phyloP scores from a whole-genome alignment of 768 basidiomycete species.

The Psilocybe sp. region DNA sequence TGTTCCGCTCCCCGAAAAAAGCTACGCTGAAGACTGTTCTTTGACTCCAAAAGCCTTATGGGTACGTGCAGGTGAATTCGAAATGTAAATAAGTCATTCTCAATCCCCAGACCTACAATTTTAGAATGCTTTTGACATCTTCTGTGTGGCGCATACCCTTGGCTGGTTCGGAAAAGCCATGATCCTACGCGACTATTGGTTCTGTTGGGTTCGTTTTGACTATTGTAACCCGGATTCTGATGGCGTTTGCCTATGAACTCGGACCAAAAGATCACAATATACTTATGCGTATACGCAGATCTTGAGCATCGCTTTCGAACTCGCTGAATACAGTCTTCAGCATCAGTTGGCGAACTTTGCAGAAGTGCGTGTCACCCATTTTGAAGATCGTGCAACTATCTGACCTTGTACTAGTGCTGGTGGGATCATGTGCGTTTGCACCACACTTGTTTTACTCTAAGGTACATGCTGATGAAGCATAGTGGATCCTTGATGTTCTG shows the following conservation, averaged over 20 bases:
- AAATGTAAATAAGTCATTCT: not conserved
- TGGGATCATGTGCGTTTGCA: slow-evolving; percentile 78
- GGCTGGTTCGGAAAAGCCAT: slow-evolving; percentile 93
- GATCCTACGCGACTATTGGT: slow-evolving; percentile 90
- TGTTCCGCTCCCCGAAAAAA: slow-evolving; percentile 77
- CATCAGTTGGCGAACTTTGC: slow-evolving; percentile 88
- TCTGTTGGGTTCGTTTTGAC: slow-evolving; percentile 70
- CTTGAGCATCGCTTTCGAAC: slow-evolving; percentile 81
- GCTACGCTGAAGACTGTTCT: slow-evolving; percentile 79
- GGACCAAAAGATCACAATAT: not conserved
- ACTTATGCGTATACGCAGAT: slow-evolving; percentile 44
- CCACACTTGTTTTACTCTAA: slow-evolving; percentile 4
- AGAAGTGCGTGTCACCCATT: slow-evolving; percentile 53
- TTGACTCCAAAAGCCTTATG: slow-evolving; percentile 62
- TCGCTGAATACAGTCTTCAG: slow-evolving; percentile 85
- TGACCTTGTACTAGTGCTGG: slow-evolving; percentile 62
- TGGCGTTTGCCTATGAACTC: slow-evolving; percentile 6
- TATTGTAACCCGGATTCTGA: slow-evolving; percentile 8
- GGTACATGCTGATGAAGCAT: not conserved
- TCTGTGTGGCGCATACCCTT: slow-evolving; percentile 80
- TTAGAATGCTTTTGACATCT: slow-evolving; percentile 81
- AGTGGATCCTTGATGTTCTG: slow-evolving; percentile 88
- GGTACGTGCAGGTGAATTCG: slow-evolving; percentile 36
- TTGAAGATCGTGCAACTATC: slow-evolving; percentile 5
- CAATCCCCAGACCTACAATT: slow-evolving; percentile 6